Evolutionary conservation across 257 asterid species (phyloP).

Genomic region (Penstemon davidsonii): DNA sequence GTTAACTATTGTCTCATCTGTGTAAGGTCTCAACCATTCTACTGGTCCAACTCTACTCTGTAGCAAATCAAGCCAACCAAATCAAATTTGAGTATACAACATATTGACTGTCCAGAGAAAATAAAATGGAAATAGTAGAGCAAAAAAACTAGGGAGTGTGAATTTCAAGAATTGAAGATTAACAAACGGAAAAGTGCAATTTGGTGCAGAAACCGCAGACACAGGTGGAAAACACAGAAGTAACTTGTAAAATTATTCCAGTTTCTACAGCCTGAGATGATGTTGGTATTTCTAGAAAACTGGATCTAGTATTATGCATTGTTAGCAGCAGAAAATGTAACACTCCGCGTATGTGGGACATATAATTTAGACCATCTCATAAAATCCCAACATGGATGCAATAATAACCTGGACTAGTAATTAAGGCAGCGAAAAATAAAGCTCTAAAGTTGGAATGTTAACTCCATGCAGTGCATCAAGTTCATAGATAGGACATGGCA

Average conservation of each 20-base stretch:
- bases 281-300: not conserved
- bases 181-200: conserved; percentile 16
- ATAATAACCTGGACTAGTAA: conserved; percentile 2
- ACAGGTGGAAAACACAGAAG: conserved; percentile 5
- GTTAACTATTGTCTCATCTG: conserved; percentile 90
- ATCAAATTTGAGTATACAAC: conserved; percentile 22
- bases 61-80: conserved; percentile 37
- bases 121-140: not conserved
- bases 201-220: not conserved
- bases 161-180: not conserved
- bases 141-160: not conserved
- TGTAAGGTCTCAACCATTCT: conserved; percentile 97
- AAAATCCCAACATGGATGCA: conserved; percentile 3
- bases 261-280: conserved; percentile 14
- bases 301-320: not conserved
- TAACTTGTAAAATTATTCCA: conserved; percentile 17
- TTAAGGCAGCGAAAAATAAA: conserved; percentile 4
- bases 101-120: not conserved
- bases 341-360: not conserved
- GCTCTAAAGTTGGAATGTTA: not conserved
- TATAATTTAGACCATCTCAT: conserved; percentile 2
- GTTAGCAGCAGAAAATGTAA: conserved; percentile 3
- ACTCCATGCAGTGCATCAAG: conserved; percentile 12
- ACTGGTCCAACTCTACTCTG: conserved; percentile 99
- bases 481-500: not conserved